Conservation (phyloP, 495 filamentous ascomycete genomes). For the Aspergillus steynii region DNA sequence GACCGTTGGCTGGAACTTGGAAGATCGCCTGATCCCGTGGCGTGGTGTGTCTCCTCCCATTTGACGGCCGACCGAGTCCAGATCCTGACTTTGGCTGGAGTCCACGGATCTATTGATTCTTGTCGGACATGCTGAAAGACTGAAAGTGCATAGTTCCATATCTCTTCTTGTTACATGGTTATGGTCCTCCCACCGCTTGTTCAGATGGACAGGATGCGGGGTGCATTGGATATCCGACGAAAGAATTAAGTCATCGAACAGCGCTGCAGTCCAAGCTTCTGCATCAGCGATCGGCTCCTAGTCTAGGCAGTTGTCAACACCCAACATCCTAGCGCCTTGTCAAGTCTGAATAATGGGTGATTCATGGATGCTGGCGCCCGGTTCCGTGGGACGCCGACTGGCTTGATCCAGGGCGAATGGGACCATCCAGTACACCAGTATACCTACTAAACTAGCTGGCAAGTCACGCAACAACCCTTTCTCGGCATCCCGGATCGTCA, state of each 20-base stretch:
- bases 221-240: neutral
- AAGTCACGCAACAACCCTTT: conserved; percentile 7
- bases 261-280: neutral
- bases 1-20: neutral
- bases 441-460: neutral
- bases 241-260: neutral
- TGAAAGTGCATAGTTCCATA: too few relatives aligned
- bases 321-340: neutral
- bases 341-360: neutral
- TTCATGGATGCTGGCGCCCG: neutral
- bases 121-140: too few relatives aligned
- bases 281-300: neutral
- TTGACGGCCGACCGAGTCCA: neutral
- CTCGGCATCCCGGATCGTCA: conserved; percentile 5
- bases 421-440: neutral
- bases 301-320: neutral
- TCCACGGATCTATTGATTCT: neutral
- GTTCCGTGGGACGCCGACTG: conserved; percentile 16
- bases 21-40: neutral
- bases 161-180: too few relatives aligned
- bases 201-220: neutral
- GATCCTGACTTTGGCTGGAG: neutral
- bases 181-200: neutral
- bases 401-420: conserved; percentile 1
- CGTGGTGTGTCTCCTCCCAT: neutral